Percentiles rank a stretch among this genome's conserved stretches.
Evolutionary conservation across 1,284 basidiomycete genomes (phyloP).

Genomic region (Rhizoctonia solani): DNA sequence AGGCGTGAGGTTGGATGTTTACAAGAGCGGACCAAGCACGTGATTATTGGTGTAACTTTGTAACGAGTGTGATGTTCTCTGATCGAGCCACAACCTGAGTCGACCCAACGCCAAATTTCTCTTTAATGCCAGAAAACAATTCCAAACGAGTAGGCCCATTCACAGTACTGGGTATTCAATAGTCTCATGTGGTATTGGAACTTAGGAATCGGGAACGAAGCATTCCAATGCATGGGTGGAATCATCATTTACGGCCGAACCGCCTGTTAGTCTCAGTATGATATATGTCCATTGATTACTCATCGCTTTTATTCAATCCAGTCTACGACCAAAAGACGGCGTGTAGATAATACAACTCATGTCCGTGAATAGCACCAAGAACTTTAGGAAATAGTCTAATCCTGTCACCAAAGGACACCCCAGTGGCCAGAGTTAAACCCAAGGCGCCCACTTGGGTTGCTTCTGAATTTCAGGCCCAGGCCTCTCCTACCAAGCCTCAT

Average conservation of each 20-base stretch:
- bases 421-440: conserved; percentile 7
- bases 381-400: not conserved
- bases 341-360: not conserved
- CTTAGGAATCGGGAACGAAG: conserved; percentile 9
- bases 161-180: not conserved
- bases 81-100: not conserved
- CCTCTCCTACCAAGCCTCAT: conserved; percentile 3
- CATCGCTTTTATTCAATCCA: not conserved
- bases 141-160: not conserved
- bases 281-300: not conserved
- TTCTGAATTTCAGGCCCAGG: conserved; percentile 9
- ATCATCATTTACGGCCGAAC: conserved; percentile 20
- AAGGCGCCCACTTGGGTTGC: conserved; percentile 17
- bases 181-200: not conserved
- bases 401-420: not conserved
- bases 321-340: conserved; percentile 14
- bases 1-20: not conserved
- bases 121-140: not conserved
- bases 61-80: not conserved
- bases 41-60: not conserved
- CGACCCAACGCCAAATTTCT: not conserved
- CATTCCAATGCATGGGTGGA: conserved; percentile 16
- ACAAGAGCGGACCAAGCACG: not conserved
- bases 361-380: conserved; percentile 2
- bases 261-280: conserved; percentile 10